Conservation (phyloP, 2,329 filamentous ascomycete species). For the Hypoxylon sp. region DNA sequence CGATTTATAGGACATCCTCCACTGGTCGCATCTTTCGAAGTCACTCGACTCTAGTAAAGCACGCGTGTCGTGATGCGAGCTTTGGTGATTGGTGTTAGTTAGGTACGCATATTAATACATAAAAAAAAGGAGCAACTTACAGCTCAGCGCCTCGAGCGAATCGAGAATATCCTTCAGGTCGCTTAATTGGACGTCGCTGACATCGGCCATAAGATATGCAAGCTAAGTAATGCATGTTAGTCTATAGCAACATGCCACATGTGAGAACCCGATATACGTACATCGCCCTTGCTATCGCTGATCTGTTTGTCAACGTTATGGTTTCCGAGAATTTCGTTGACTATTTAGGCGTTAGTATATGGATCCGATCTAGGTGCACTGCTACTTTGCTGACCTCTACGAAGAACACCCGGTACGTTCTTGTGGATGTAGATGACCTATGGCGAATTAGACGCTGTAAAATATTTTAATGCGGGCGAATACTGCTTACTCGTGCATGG, state of each 20-base stretch:
- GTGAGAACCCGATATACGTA: conserved; percentile 50
- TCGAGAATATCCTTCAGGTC: conserved; percentile 90
- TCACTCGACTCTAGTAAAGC: conserved; percentile 48
- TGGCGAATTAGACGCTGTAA: conserved; percentile 35
- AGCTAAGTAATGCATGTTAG: conserved; percentile 57
- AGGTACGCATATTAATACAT: conserved; percentile 16
- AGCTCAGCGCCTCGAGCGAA: conserved; percentile 80
- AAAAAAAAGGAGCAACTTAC: conserved; percentile 67
- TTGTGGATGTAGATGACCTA: conserved; percentile 94
- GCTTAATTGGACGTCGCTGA: conserved; percentile 81
- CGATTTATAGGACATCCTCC: neutral
- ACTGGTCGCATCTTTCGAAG: neutral
- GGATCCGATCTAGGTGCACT: conserved; percentile 1
- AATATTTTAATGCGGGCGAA: neutral
- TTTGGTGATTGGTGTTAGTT: conserved; percentile 28
- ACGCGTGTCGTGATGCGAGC: conserved; percentile 52
- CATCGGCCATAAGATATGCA: conserved; percentile 97
- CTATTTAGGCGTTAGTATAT: conserved; percentile 52
- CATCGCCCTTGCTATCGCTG: conserved; percentile 91
- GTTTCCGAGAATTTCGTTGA: conserved; percentile 92
- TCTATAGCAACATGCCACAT: neutral
- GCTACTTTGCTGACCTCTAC: conserved; percentile 66
- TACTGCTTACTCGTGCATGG: conserved; percentile 75
- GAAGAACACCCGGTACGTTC: conserved; percentile 94
- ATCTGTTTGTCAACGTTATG: conserved; percentile 99